Conservation (phyloP, 306 rosid genomes). For the Prinsepia uniflora region DNA sequence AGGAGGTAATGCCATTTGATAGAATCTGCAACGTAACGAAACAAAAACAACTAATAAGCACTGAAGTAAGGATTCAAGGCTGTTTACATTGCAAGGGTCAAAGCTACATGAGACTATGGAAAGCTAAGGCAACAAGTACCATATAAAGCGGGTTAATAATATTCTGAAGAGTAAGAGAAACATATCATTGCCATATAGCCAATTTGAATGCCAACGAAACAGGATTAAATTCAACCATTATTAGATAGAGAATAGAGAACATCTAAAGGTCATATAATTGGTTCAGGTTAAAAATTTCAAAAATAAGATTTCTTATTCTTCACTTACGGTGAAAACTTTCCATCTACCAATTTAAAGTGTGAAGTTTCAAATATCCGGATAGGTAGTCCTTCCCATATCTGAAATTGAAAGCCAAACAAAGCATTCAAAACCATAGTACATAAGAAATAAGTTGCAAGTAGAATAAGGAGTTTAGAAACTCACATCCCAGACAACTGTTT, state of each 20-base stretch:
- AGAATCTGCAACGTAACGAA: neutral
- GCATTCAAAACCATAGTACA: slow-evolving; percentile 22
- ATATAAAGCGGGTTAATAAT: neutral
- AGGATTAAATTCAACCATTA: neutral
- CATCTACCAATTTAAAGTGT: slow-evolving; percentile 88
- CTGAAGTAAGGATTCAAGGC: too few relatives aligned
- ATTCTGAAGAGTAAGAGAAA: neutral
- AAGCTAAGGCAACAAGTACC: neutral
- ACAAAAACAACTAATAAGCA: neutral
- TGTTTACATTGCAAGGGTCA: neutral
- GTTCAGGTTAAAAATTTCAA: neutral
- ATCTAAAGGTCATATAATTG: neutral
- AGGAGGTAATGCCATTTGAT: neutral
- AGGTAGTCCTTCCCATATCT: slow-evolving; percentile 99
- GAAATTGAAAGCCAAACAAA: slow-evolving; percentile 25
- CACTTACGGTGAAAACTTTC: slow-evolving; percentile 98
- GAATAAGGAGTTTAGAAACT: slow-evolving; percentile 44
- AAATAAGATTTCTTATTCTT: slow-evolving; percentile 4
- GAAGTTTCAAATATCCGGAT: slow-evolving; percentile 70
- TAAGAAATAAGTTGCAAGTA: slow-evolving; percentile 1
- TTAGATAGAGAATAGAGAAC: slow-evolving; percentile 3
- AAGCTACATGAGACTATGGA: neutral
- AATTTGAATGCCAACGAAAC: neutral
- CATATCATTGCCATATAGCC: neutral
- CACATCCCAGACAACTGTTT: slow-evolving; percentile 98